Evolutionary conservation across 148 eudicot species (phyloP).

Genomic region (Vaccinium darrowii): DNA sequence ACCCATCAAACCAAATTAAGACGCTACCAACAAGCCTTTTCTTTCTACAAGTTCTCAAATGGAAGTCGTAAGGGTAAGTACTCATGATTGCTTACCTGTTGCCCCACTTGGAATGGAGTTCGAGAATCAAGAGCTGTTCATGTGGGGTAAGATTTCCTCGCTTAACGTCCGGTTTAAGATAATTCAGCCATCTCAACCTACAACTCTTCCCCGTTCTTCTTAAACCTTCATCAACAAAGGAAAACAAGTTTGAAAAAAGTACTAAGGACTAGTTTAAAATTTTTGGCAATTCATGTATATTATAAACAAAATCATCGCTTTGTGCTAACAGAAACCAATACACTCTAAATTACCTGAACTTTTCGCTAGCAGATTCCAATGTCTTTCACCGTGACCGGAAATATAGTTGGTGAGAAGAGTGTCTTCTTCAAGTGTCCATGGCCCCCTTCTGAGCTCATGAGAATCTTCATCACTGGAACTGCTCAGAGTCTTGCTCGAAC

Average conservation of each 20-base stretch:
- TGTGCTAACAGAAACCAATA: not conserved
- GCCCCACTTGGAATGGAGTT: conserved; percentile 46
- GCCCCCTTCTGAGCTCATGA: conserved; percentile 34
- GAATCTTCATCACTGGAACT: conserved; percentile 8
- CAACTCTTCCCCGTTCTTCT: conserved; percentile 45
- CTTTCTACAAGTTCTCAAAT: not conserved
- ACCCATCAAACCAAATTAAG: no score
- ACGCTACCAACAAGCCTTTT: not conserved
- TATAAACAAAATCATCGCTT: not conserved
- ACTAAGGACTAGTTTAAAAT: not conserved
- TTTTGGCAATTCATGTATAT: no score
- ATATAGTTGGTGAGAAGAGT: conserved; percentile 31
- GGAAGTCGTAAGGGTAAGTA: not conserved
- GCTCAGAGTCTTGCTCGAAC: not conserved
- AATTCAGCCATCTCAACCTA: conserved; percentile 42
- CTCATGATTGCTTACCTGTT: conserved; percentile 26
- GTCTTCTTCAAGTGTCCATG: conserved; percentile 51
- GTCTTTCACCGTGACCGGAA: conserved; percentile 42
- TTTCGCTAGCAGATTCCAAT: conserved; percentile 39
- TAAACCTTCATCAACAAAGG: conserved; percentile 20
- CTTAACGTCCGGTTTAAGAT: conserved; percentile 39
- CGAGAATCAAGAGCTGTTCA: conserved; percentile 40
- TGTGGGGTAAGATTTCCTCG: conserved; percentile 41
- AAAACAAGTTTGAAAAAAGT: not conserved
- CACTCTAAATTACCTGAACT: conserved; percentile 32